A percentile compares a stretch with the other conserved stretches of the same genome.
Evolutionary conservation across 768 basidiomycete species (phyloP).

Genomic region (Lactifluus hygrophoroides): DNA sequence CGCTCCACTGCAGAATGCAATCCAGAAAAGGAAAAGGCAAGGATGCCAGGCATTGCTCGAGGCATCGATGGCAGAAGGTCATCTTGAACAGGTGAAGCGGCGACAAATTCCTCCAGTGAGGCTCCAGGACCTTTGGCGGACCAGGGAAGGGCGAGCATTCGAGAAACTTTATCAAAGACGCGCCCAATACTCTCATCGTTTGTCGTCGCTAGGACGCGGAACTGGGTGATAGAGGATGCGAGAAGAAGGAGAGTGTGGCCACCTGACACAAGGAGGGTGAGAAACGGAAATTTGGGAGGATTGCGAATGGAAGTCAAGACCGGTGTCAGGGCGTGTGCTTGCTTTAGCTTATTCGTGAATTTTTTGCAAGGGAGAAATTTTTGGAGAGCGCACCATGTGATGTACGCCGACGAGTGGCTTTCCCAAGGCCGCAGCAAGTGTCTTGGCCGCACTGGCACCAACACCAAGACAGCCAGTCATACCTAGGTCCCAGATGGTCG

Average conservation of each 20-base stretch:
- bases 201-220: constrained; percentile 66
- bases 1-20: constrained; percentile 66
- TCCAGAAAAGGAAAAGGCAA: constrained; percentile 74
- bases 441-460: constrained; percentile 75
- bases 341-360: constrained; percentile 36
- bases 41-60: constrained; percentile 38
- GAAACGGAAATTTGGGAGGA: constrained; percentile 68
- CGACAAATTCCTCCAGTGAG: constrained; percentile 64
- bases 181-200: constrained; percentile 70
- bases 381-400: constrained; percentile 74
- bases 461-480: constrained; percentile 77
- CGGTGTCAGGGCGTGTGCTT: constrained; percentile 67
- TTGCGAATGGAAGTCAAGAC: constrained; percentile 22
- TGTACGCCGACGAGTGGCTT: constrained; percentile 88
- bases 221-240: constrained; percentile 47
- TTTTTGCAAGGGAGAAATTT: neutral
- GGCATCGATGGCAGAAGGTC: constrained; percentile 30
- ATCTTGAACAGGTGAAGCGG: constrained; percentile 29
- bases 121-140: constrained; percentile 60
- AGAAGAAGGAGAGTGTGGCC: constrained; percentile 88
- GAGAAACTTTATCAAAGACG: constrained; percentile 76
- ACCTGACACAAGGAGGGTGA: constrained; percentile 85
- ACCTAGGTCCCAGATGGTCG: constrained; percentile 32
- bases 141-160: constrained; percentile 60
- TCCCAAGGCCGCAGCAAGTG: constrained; percentile 63